Base-by-base conservation (phyloP, 2,329 filamentous ascomycete species). In the Onygenales sp. region DNA sequence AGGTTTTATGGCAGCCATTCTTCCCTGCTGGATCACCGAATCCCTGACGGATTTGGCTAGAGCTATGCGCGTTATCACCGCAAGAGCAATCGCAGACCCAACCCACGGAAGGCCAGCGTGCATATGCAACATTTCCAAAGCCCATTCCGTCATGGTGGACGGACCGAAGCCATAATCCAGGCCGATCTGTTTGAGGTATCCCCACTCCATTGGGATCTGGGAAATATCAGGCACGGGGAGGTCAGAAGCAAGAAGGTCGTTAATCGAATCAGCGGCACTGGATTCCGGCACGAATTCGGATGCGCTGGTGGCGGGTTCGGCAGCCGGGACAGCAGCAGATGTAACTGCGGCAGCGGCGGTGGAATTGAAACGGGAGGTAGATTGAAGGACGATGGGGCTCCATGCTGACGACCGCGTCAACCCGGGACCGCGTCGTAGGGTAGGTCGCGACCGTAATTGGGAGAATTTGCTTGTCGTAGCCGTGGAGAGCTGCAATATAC, bases 161-260 rank as follows among this genome's bases (percentile, higher is more conserved):
- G 87, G 82, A 13, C 92, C 92, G 74, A 76, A 91, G 65, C 92
- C 90, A 63, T 86, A 97, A 62, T 97, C 88, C 21, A 98, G 74
- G 3, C 93, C 93, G 9, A 97, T 76, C 6, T 82, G 78, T 61
- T 87, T 82, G 54, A 98, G 75, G 64, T 91, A 96, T 57, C 93
- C 93, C 54, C 95, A 81, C 49, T 82, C 77, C 63, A 92, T 86
- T 37, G 86, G 82, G 57, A 89, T 80, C 57, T 79, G 72, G 56
- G 83, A 76, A 43, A 76, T 62, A 54, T 65, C 67, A 33, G 63
- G 49, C 50, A 54, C 56, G 2, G 54, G 52, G 9, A 69, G 53
- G 56, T 69, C 65, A 17, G 59, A 54, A 8, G 61, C 55, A 31
- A 36, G 27, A 11, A 46, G 33, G 4, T 51, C 42, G 11, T 52